Evolutionary conservation across 2,329 filamentous ascomycete species (phyloP).

Genomic region (Hypoxylon sp.): DNA sequence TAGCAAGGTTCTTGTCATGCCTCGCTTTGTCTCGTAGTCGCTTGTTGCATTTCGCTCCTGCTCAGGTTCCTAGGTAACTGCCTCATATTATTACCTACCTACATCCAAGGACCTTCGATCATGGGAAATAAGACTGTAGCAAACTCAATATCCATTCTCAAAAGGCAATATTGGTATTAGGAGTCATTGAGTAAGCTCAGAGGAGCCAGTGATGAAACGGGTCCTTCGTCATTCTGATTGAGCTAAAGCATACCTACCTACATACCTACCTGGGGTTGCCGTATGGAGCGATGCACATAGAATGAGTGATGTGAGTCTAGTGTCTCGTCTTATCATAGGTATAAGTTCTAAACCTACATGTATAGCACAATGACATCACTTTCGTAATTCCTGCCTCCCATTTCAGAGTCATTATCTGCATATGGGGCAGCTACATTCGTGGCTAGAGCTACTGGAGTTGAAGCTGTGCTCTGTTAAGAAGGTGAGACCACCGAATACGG

Average conservation of each 20-base stretch:
- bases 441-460: background rate
- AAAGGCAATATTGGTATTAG: background rate
- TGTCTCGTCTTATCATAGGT: background rate
- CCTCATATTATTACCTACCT: too few relatives aligned
- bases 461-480: background rate
- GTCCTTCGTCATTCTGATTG: background rate
- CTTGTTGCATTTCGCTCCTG: constrained; percentile 1
- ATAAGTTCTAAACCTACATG: background rate
- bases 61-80: too few relatives aligned
- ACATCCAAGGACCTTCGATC: background rate
- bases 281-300: background rate
- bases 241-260: background rate
- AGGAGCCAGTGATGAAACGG: background rate
- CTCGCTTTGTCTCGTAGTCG: background rate
- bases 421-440: background rate
- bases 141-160: background rate
- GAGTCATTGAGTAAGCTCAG: background rate
- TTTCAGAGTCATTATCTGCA: background rate
- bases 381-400: background rate
- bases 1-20: background rate
- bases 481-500: background rate
- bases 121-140: background rate
- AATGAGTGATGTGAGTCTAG: background rate
- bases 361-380: background rate
- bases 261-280: background rate